phyloP scores from a whole-genome alignment of 257 asterid species.

The Capsicum pubescens region DNA sequence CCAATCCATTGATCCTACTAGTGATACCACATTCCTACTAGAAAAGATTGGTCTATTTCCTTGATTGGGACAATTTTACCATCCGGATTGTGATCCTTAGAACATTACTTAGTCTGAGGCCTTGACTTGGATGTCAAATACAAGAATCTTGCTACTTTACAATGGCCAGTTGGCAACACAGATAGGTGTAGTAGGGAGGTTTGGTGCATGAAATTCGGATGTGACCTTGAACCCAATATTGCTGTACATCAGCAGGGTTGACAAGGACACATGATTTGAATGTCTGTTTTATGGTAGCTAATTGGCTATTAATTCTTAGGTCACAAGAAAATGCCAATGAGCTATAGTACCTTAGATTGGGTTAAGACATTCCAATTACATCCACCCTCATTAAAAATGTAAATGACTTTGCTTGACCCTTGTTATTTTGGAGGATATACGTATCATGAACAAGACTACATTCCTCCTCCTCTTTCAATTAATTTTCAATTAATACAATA shows the following conservation, averaged over 20 bases:
- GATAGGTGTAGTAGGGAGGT: neutral
- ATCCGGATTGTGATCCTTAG: neutral
- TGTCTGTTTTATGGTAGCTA: neutral
- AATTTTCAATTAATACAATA: neutral
- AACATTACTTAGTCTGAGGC: neutral
- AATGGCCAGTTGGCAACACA: neutral
- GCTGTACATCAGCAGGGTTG: neutral
- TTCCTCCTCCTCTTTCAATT: neutral
- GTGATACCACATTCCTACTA: neutral
- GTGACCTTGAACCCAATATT: neutral
- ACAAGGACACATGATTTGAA: neutral
- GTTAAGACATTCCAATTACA: neutral
- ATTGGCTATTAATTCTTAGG: neutral
- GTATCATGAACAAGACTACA: neutral
- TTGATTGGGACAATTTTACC: neutral
- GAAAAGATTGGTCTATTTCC: neutral
- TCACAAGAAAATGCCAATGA: neutral
- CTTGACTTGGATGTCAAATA: neutral
- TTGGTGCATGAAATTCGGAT: neutral
- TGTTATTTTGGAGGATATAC: neutral
- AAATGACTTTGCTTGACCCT: neutral
- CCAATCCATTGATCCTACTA: neutral
- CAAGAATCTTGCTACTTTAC: neutral
- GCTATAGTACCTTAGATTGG: neutral
- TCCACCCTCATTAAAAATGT: neutral